Percentiles rank a stretch among this genome's conserved stretches.
Conservation (phyloP, 768 basidiomycete species). For the Pleurotus cornucopiae region DNA sequence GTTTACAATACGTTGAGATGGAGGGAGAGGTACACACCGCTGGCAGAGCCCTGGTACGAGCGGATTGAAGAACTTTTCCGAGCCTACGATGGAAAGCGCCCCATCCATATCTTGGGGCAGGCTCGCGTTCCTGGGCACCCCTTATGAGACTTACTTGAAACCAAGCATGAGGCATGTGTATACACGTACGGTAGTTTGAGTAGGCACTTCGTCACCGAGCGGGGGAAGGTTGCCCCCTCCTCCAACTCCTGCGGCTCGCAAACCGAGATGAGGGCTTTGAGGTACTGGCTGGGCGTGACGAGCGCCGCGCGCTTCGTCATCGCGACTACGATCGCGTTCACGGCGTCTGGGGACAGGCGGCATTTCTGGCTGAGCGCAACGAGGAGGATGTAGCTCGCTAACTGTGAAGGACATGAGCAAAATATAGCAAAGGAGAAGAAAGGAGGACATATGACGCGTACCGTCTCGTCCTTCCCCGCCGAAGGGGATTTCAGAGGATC, state of each 20-base stretch:
- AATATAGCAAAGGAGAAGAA: neutral
- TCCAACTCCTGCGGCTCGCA: conserved; percentile 51
- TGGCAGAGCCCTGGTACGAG: conserved; percentile 18
- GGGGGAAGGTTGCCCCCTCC: conserved; percentile 42
- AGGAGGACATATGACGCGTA: conserved; percentile 26
- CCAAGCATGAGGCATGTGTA: no score
- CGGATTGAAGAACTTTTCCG: conserved; percentile 22
- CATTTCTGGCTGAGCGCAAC: conserved; percentile 67
- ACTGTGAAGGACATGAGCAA: conserved; percentile 30
- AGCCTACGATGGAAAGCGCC: conserved; percentile 15
- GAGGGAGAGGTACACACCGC: neutral
- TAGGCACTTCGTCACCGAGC: conserved; percentile 35
- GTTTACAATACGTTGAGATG: no score
- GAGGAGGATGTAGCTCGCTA: conserved; percentile 72
- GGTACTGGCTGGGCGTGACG: conserved; percentile 53
- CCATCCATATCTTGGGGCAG: conserved; percentile 10
- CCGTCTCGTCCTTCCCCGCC: conserved; percentile 50
- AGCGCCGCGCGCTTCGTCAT: conserved; percentile 48
- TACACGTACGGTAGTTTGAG: conserved; percentile 45
- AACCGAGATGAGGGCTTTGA: conserved; percentile 63
- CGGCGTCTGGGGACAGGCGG: conserved; percentile 49
- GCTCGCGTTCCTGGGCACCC: no score
- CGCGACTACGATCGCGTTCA: conserved; percentile 52
- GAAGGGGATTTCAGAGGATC: conserved; percentile 42
- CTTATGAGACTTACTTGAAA: no score